Percentiles rank a stretch among this genome's conserved stretches.
phyloP scores from a whole-genome alignment of 208 protist genomes.

The Phytomonas sp. region DNA sequence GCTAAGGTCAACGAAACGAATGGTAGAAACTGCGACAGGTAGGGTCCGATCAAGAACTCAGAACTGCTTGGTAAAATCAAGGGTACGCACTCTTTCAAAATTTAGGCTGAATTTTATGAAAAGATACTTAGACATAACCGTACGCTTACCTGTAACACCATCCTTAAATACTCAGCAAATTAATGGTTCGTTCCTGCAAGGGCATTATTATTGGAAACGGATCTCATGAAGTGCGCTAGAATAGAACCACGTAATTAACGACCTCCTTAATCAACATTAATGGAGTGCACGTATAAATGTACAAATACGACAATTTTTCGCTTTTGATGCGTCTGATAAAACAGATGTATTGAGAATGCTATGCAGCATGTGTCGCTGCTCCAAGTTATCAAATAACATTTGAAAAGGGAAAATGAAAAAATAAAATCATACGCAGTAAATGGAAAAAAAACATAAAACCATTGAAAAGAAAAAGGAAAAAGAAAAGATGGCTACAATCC shows the following conservation, averaged over 20 bases:
- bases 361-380: neutral
- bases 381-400: neutral
- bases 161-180: neutral
- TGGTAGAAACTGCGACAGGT: neutral
- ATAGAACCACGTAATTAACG: neutral
- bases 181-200: neutral
- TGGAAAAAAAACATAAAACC: constrained; percentile 2
- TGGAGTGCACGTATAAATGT: neutral
- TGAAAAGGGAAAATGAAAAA: constrained; percentile 7
- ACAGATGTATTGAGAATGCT: no score
- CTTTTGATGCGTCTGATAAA: no score
- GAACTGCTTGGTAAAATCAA: neutral
- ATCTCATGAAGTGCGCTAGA: neutral
- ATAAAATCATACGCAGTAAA: constrained; percentile 7
- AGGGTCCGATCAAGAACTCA: neutral
- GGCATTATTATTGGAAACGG: neutral
- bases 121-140: neutral
- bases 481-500: neutral
- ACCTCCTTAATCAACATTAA: neutral
- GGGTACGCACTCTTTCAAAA: neutral
- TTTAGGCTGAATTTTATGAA: neutral
- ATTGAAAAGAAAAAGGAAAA: neutral
- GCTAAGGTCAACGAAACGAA: neutral
- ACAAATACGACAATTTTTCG: neutral
- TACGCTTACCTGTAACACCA: neutral